Conservation (phyloP, 768 basidiomycete species). For the Lentinula edodes region DNA sequence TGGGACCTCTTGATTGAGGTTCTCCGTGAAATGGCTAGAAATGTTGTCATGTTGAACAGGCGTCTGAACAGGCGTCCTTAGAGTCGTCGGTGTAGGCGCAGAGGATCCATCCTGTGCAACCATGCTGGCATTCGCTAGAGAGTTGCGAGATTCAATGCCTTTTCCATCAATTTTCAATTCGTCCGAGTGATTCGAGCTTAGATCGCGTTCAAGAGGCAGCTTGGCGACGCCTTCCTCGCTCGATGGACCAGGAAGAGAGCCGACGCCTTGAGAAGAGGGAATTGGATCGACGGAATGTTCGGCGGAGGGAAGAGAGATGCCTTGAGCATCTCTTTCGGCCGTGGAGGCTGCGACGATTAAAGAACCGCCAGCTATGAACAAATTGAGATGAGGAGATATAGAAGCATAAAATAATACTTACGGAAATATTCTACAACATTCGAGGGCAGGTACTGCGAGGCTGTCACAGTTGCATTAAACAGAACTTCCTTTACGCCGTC, state of each 20-base stretch:
- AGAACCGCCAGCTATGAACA: background rate
- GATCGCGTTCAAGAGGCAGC: constrained; percentile 36
- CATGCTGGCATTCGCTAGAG: background rate
- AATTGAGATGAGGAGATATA: background rate
- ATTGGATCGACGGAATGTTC: constrained; percentile 21
- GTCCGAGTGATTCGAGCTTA: background rate
- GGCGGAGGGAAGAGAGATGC: constrained; percentile 27
- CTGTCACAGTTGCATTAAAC: constrained; percentile 13
- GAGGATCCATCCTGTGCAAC: background rate
- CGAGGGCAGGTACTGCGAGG: constrained; percentile 16
- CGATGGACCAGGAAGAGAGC: constrained; percentile 41
- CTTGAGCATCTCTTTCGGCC: background rate
- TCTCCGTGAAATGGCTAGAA: background rate
- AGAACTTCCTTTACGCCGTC: constrained; percentile 17
- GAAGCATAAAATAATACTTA: background rate
- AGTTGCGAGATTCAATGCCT: background rate
- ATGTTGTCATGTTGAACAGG: background rate
- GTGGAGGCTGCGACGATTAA: background rate
- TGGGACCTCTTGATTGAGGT: background rate
- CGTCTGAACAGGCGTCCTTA: background rate
- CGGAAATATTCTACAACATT: constrained; percentile 11
- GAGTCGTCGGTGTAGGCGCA: background rate
- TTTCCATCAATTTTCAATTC: background rate
- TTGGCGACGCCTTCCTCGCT: constrained; percentile 42
- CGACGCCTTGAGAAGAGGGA: constrained; percentile 33